phyloP scores from a whole-genome alignment of 495 filamentous ascomycete species.

The Jackrogersella minutella region DNA sequence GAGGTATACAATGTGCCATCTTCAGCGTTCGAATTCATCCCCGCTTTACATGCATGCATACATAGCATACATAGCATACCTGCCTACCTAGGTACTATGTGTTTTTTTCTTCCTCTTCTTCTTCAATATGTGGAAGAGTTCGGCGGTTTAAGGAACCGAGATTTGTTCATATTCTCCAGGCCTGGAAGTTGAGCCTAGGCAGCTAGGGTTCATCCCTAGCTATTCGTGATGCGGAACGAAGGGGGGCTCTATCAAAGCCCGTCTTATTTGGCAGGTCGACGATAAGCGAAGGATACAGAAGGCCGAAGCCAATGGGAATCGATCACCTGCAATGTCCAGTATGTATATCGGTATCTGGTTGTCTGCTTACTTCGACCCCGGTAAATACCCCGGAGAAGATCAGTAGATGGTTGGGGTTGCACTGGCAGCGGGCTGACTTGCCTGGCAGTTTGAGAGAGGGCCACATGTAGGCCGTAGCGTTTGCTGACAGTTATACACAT shows the following conservation, averaged over 20 bases:
- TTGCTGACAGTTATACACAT: constrained; percentile 5
- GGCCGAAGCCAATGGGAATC: constrained; percentile 15
- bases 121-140: too few species aligned
- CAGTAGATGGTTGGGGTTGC: constrained; percentile 18
- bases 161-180: not conserved
- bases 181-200: not conserved
- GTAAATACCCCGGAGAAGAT: constrained; percentile 26
- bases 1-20: too few species aligned
- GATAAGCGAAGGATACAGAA: constrained; percentile 23
- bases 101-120: too few species aligned
- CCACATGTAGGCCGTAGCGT: not conserved
- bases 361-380: constrained; percentile 21
- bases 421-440: constrained; percentile 12
- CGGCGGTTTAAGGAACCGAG: constrained; percentile 16
- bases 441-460: constrained; percentile 9
- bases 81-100: too few species aligned
- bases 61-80: too few species aligned
- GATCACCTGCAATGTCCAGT: not conserved
- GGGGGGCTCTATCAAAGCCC: not conserved
- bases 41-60: too few species aligned
- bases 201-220: not conserved
- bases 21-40: too few species aligned
- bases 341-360: too few species aligned
- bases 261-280: constrained; percentile 33
- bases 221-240: constrained; percentile 14